These are phyloP conservation scores for Epichloe sylvatica DNA, from an alignment of 2,329 filamentous ascomycete species.

Conservation along the genomic window DNA sequence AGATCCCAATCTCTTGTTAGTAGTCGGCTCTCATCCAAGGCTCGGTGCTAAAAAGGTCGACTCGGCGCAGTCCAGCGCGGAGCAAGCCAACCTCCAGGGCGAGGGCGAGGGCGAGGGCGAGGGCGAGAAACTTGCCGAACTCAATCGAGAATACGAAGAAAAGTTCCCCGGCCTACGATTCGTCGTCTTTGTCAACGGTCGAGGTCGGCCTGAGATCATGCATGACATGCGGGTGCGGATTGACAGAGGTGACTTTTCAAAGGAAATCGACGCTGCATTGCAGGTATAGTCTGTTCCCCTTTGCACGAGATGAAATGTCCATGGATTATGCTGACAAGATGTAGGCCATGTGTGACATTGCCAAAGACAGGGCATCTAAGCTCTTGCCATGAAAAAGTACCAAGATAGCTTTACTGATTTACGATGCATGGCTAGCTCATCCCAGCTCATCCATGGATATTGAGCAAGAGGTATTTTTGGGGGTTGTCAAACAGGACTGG, in stretches of 20 bases:
- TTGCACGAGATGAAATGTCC: not conserved
- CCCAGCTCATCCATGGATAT: too few species aligned
- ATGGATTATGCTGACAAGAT: slow-evolving; percentile 8
- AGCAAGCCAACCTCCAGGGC: slow-evolving; percentile 64
- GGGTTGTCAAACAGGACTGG: too few species aligned
- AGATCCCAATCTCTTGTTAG: slow-evolving; percentile 45
- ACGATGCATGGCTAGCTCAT: too few species aligned
- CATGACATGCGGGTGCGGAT: slow-evolving; percentile 68
- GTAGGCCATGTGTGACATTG: slow-evolving; percentile 86
- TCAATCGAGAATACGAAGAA: slow-evolving; percentile 72
- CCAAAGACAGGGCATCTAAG: slow-evolving; percentile 62
- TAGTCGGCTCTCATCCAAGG: slow-evolving; percentile 70
- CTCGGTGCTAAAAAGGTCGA: slow-evolving; percentile 73
- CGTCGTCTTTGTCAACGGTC: slow-evolving; percentile 83
- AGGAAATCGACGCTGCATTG: slow-evolving; percentile 61
- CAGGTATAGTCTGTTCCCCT: slow-evolving; percentile 34
- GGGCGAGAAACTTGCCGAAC: slow-evolving; percentile 43
- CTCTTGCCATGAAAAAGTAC: slow-evolving; percentile 18
- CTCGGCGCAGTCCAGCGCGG: slow-evolving; percentile 65
- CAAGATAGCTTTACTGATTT: not conserved
- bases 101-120: slow-evolving; percentile 38
- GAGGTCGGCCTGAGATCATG: slow-evolving; percentile 61
- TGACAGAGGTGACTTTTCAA: slow-evolving; percentile 45
- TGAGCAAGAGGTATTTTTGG: too few species aligned
- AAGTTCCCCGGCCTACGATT: slow-evolving; percentile 72